Percentiles rank a stretch among this genome's conserved stretches.
Conservation (phyloP, 257 asterid genomes). For the Solanum commersonii region DNA sequence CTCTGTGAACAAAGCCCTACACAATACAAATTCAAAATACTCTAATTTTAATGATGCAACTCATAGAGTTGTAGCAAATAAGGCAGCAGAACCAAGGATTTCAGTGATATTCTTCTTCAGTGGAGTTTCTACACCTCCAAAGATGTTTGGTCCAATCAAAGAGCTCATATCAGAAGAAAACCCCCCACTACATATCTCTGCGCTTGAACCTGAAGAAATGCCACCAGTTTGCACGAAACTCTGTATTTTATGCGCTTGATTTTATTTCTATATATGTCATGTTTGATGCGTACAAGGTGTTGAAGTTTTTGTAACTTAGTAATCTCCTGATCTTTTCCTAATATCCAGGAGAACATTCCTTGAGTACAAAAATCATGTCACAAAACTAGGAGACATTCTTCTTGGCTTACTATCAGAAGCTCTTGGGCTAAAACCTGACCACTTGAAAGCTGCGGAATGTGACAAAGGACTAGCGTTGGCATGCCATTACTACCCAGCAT, state of each 20-base stretch:
- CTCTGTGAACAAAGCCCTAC: no score
- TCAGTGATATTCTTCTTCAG: no score
- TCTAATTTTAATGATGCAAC: no score
- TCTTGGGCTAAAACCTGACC: constrained; percentile 36
- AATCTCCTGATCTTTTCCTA: background rate
- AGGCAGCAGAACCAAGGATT: no score
- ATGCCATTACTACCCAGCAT: constrained; percentile 59
- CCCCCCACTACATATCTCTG: no score
- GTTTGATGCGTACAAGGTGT: background rate
- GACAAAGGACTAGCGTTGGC: constrained; percentile 16
- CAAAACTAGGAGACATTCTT: constrained; percentile 26
- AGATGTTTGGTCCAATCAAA: no score
- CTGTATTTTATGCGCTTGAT: background rate
- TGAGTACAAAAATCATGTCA: constrained; percentile 27
- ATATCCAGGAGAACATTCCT: constrained; percentile 31
- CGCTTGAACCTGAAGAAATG: background rate
- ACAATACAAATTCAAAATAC: no score
- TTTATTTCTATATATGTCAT: background rate
- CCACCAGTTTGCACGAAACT: background rate
- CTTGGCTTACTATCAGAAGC: constrained; percentile 56
- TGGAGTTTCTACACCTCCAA: no score
- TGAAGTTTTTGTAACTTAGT: background rate
- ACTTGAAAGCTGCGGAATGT: constrained; percentile 31
- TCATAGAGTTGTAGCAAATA: no score
- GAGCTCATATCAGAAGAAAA: no score